Evolutionary conservation across 495 filamentous ascomycete species (phyloP), one percentile per base, ranked within the genome.

Genomic region (Talaromyces borbonicus): DNA sequence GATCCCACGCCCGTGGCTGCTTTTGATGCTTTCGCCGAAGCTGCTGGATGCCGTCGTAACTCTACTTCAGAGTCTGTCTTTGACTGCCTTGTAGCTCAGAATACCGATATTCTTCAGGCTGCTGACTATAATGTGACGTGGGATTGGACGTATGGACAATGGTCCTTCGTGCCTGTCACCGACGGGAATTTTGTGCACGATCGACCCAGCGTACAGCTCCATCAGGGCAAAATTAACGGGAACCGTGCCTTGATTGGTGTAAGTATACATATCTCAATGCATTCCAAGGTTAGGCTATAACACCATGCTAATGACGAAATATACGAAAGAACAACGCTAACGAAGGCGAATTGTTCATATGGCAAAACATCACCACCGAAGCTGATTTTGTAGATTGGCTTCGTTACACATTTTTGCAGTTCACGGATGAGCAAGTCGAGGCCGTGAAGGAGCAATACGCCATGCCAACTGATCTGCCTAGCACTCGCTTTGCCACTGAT

Each of bases 101-200:
- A 79, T 26, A 74, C 71, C 1, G 30, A 53, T 0, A 61, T 58
- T 1, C 63, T 85, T 15, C 76, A 81, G 48, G 74, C 73, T 35
- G 79, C 78, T 1, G 78, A 71, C 47, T 63, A 58, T 8, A 60
- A 47, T 20, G 63, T 79, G 22, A 79, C 71, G 11, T 58, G 59
- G 23, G 56, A 62, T 8, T 69, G 63, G 3, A 58, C 61, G 31
- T 67, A 41, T 43, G 68, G 60, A 52, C 74, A 73, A 26, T 84
- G 74, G 72, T 76, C 65, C 1, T 83, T 83, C 50, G 52, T 78
- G 20, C 80, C 80, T 6, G 80, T 84, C 2, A 75, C 77, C 1
- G 81, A 85, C 49, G 80, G 74, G 4, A 58, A 57, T 3, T 74
- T 81, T 48, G 59, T 84, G 44, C 63, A 65, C 33, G 62, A 76